Percentiles rank a stretch among this genome's conserved stretches.
Evolutionary conservation across 2,329 filamentous ascomycete species (phyloP).

Genomic region (Colletotrichum truncatum): DNA sequence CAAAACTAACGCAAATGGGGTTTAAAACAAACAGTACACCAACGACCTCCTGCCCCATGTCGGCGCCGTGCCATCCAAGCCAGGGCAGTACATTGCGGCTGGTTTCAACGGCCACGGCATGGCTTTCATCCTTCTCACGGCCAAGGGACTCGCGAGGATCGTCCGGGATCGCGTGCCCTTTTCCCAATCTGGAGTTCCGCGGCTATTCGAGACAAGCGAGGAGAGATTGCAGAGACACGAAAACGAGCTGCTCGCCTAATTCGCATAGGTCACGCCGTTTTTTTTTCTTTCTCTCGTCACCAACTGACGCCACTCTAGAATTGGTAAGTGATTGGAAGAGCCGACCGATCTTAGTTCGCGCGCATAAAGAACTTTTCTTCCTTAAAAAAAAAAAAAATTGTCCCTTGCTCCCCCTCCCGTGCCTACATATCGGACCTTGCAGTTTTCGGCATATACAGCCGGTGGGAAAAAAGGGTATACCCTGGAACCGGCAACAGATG

Average conservation of each 20-base stretch:
- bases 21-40: conserved; percentile 43
- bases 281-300: too few species aligned
- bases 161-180: conserved; percentile 41
- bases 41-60: conserved; percentile 20
- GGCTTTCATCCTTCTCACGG: conserved; percentile 52
- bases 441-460: not conserved
- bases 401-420: too few species aligned
- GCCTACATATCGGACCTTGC: not conserved
- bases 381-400: too few species aligned
- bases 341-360: too few species aligned
- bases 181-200: conserved; percentile 48
- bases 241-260: conserved; percentile 4
- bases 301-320: not conserved
- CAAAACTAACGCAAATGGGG: too few species aligned
- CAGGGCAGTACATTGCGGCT: conserved; percentile 52
- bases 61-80: conserved; percentile 45
- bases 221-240: conserved; percentile 34
- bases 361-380: too few species aligned
- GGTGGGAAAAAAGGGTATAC: not conserved
- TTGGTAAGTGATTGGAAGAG: not conserved
- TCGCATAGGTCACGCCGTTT: not conserved
- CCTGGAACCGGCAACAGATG: too few species aligned
- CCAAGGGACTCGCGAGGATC: conserved; percentile 51
- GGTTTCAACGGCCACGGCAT: conserved; percentile 64
- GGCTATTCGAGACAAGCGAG: conserved; percentile 44